Evolutionary conservation across 768 basidiomycete species (phyloP).

Genomic region (Lyophyllum atratum): DNA sequence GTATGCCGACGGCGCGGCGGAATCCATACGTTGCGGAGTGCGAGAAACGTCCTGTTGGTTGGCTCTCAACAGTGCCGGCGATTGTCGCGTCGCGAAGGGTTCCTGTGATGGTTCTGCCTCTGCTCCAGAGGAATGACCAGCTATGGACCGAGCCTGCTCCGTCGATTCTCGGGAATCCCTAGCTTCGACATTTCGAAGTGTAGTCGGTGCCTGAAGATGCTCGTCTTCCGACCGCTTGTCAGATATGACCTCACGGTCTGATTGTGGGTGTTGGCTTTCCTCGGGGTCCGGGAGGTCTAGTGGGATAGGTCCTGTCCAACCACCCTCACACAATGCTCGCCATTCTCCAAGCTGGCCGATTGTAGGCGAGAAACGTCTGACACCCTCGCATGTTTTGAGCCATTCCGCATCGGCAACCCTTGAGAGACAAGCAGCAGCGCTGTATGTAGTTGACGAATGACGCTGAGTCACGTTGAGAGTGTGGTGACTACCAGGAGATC

Average conservation of each 20-base stretch:
- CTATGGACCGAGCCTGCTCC: neutral
- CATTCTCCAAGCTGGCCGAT: constrained; percentile 76
- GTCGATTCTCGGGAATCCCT: neutral
- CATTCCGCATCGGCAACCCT: constrained; percentile 82
- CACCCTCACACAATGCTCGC: constrained; percentile 74
- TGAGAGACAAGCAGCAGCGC: constrained; percentile 63
- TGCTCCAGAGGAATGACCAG: constrained; percentile 4
- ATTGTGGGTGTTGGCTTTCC: constrained; percentile 6
- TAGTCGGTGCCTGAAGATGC: constrained; percentile 3
- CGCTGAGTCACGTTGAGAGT: constrained; percentile 59
- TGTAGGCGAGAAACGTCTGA: constrained; percentile 64
- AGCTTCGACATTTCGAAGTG: constrained; percentile 5
- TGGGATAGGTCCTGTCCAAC: constrained; percentile 61
- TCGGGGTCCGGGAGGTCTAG: constrained; percentile 40
- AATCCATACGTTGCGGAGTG: neutral
- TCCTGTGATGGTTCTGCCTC: constrained; percentile 12
- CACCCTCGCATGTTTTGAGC: constrained; percentile 69
- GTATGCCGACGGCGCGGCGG: constrained; percentile 29
- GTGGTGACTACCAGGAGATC: constrained; percentile 57
- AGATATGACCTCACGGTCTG: neutral
- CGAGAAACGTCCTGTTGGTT: neutral
- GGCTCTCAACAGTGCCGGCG: neutral
- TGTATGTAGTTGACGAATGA: constrained; percentile 58
- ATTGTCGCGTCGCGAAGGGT: neutral
- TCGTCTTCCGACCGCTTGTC: constrained; percentile 4